Percentiles rank a stretch among this genome's conserved stretches.
These are phyloP conservation scores for Botryosphaeria dothidea DNA, from an alignment of 2,329 filamentous ascomycete genomes.

Conservation along the genomic window DNA sequence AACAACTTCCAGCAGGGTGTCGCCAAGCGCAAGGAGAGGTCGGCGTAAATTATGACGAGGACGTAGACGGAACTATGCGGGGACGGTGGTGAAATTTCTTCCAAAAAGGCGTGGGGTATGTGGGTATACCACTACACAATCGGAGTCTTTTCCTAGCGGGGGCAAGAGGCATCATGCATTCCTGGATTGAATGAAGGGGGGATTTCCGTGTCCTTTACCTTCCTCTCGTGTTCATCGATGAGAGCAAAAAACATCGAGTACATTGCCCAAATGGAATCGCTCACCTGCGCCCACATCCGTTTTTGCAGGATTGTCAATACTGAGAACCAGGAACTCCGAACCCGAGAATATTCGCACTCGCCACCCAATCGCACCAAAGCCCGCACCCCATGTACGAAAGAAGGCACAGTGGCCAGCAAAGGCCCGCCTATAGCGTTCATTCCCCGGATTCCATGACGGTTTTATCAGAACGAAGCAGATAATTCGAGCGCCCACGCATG, in stretches of 20 bases:
- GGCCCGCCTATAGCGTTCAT: no score
- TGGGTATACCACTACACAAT: conserved; percentile 15
- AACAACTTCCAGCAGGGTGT: conserved; percentile 95
- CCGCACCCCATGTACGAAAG: neutral
- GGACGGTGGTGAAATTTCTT: conserved; percentile 15
- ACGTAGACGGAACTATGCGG: conserved; percentile 10
- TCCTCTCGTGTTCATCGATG: conserved; percentile 15
- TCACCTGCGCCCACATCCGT: neutral
- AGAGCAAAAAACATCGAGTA: conserved; percentile 18
- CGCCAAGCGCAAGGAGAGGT: conserved; percentile 64
- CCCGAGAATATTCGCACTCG: neutral
- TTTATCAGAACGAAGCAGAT: no score
- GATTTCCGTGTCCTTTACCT: neutral
- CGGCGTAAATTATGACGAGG: conserved; percentile 19
- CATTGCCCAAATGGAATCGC: conserved; percentile 19
- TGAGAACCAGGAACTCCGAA: neutral
- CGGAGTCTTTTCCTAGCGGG: conserved; percentile 18
- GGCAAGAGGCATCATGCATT: conserved; percentile 16
- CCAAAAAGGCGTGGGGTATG: conserved; percentile 16
- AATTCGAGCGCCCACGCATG: no score
- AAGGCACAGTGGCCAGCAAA: no score
- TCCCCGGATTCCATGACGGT: no score
- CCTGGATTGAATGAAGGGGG: conserved; percentile 13
- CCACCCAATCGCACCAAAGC: neutral
- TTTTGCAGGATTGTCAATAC: neutral